Evolutionary conservation across 805 yeast species (phyloP), one percentile per base, ranked within the genome.

Genomic region (Kurtzmaniella fragi): DNA sequence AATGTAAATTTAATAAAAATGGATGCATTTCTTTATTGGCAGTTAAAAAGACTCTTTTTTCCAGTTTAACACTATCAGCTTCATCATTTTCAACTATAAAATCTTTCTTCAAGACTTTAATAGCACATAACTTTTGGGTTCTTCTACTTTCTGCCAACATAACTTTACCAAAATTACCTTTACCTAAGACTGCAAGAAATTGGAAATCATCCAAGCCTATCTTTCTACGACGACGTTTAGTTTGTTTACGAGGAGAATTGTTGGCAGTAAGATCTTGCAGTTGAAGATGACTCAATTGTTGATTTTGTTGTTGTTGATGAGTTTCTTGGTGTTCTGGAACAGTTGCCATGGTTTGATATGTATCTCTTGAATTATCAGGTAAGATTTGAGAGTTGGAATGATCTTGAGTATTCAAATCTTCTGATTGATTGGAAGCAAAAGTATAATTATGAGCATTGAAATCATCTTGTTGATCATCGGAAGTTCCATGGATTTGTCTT

Each of bases 91-190:
- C 96, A 41, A 93, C 82, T 46, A 93, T 89, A 61, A 88, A 89
- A 53, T 91, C 97, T 62, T 93, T 93, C 74, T 93, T 93, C 62
- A 93, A 75, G 17, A 93, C 98, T 65, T 93, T 93, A 41, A 93
- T 90, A 20, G 99, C 99, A 67, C 96, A 93, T 40, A 93, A 64
- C 40, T 79, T 77, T 38, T 78, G 76, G 0, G 91, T 80, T 44
- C 82, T 84, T 56, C 91, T 82, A 12, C 96, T 85, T 64, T 91
- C 96, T 1, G 97, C 98, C 49, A 93, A 75, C 90, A 93, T 87
- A 41, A 93, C 99, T 58, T 93, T 93, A 64, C 99, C 99, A 60
- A 93, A 93, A 61, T 93, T 93, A 66, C 99, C 99, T 59, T 90
- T 93, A 52, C 99, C 99, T 42, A 93, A 73, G 8, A 93, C 99